These are phyloP conservation scores for Westerdykella sp. DNA, from an alignment of 2,329 filamentous ascomycete genomes.

Conservation along the genomic window DNA sequence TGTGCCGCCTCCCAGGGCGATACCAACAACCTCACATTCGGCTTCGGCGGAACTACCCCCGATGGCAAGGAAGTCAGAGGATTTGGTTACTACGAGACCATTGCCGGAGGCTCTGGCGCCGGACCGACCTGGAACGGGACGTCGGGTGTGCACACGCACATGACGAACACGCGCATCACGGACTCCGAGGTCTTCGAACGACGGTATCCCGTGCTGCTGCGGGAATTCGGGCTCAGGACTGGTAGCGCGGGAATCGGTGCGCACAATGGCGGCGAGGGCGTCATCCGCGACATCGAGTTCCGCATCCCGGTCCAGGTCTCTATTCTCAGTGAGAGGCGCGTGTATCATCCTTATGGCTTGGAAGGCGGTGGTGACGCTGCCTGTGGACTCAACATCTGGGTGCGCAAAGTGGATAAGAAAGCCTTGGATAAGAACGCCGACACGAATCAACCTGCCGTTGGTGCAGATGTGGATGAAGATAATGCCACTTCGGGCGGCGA, in stretches of 20 bases:
- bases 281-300: conserved; percentile 75
- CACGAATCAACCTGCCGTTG: conserved; percentile 12
- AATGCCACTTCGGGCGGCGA: conserved; percentile 49
- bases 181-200: conserved; percentile 75
- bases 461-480: conserved; percentile 11
- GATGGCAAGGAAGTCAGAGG: conserved; percentile 55
- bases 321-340: conserved; percentile 70
- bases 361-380: conserved; percentile 73
- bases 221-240: conserved; percentile 60
- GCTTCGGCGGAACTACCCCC: conserved; percentile 56
- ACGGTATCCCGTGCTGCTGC: conserved; percentile 66
- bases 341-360: conserved; percentile 74
- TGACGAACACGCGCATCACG: conserved; percentile 82
- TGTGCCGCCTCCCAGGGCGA: conserved; percentile 75
- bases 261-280: conserved; percentile 68
- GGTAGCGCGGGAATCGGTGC: conserved; percentile 60
- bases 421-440: conserved; percentile 22
- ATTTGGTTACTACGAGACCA: conserved; percentile 84
- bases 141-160: conserved; percentile 72
- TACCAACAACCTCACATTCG: conserved; percentile 81
- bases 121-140: conserved; percentile 68
- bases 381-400: conserved; percentile 83
- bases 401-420: conserved; percentile 55
- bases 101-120: conserved; percentile 70
- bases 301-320: conserved; percentile 69